Percentiles rank a stretch among this genome's conserved stretches.
Conservation (phyloP, 2,329 filamentous ascomycete species). For the Aureobasidium musti region DNA sequence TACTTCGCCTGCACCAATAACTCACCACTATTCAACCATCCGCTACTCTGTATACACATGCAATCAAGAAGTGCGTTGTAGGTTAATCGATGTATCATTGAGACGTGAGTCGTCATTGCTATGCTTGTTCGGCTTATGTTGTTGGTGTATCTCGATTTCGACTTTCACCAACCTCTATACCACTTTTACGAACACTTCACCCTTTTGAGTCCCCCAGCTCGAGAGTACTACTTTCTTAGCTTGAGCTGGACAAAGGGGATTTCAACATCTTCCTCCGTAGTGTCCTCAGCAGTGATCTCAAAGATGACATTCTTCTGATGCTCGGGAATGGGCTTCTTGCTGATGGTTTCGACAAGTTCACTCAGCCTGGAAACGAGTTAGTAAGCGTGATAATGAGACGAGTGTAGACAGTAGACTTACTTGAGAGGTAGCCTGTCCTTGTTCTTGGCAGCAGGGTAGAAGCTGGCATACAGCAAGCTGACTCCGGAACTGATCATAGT, state of each 20-base stretch:
- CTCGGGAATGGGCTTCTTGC: conserved; percentile 84
- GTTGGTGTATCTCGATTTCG: not conserved
- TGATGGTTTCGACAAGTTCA: conserved; percentile 81
- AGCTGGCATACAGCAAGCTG: conserved; percentile 88
- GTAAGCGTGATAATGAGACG: conserved; percentile 23
- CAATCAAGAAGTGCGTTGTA: not conserved
- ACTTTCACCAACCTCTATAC: not conserved
- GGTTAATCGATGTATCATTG: not conserved
- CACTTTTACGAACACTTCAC: not conserved
- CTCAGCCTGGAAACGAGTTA: conserved; percentile 66
- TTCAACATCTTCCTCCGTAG: conserved; percentile 89
- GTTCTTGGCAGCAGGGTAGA: conserved; percentile 80
- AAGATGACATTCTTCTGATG: conserved; percentile 97
- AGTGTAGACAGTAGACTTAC: conserved; percentile 52
- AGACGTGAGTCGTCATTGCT: conserved; percentile 8
- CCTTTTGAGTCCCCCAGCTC: not conserved
- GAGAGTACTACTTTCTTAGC: conserved; percentile 51
- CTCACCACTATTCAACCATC: too few species aligned
- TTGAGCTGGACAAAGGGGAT: conserved; percentile 95
- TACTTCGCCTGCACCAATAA: too few species aligned
- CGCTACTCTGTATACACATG: too few species aligned
- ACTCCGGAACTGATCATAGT: conserved; percentile 98
- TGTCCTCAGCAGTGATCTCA: conserved; percentile 90
- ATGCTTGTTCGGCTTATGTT: not conserved
- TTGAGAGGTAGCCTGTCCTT: conserved; percentile 77